These are phyloP conservation scores for Carallia brachiata DNA, from an alignment of 345 rosid genomes.

Conservation along the genomic window DNA sequence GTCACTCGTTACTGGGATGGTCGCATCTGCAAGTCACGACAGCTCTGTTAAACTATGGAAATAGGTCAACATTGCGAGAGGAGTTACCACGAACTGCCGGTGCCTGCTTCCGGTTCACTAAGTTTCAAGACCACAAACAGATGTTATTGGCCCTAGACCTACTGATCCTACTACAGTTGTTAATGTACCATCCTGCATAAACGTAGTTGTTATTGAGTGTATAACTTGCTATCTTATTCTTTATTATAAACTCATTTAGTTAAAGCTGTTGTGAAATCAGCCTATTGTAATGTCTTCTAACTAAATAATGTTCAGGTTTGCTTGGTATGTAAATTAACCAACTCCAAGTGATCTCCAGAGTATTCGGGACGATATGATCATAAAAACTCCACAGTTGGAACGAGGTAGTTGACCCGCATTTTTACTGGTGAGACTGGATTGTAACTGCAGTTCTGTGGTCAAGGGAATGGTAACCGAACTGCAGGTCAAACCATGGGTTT, in stretches of 20 bases:
- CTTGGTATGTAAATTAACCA: too few species aligned
- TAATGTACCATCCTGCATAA: background rate
- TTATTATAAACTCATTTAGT: background rate
- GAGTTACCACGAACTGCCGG: background rate
- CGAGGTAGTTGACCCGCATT: too few species aligned
- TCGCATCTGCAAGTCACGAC: conserved; percentile 73
- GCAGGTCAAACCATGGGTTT: too few species aligned
- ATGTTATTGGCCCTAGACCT: background rate
- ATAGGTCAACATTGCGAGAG: conserved; percentile 10
- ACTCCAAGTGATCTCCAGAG: too few species aligned
- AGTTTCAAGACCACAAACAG: background rate
- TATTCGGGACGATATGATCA: too few species aligned
- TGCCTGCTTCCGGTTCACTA: too few species aligned
- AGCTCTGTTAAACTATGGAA: conserved; percentile 65
- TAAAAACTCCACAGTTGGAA: too few species aligned
- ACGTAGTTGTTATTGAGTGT: background rate
- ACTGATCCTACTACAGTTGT: background rate
- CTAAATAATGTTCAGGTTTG: too few species aligned
- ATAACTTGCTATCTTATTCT: background rate
- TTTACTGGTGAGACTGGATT: too few species aligned
- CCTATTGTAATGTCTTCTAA: too few species aligned
- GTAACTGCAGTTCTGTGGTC: too few species aligned
- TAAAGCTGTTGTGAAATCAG: background rate
- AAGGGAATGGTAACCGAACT: too few species aligned
- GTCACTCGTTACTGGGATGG: conserved; percentile 46